Evolutionary conservation across 345 rosid species (phyloP).

Genomic region (Corchorus olitorius): DNA sequence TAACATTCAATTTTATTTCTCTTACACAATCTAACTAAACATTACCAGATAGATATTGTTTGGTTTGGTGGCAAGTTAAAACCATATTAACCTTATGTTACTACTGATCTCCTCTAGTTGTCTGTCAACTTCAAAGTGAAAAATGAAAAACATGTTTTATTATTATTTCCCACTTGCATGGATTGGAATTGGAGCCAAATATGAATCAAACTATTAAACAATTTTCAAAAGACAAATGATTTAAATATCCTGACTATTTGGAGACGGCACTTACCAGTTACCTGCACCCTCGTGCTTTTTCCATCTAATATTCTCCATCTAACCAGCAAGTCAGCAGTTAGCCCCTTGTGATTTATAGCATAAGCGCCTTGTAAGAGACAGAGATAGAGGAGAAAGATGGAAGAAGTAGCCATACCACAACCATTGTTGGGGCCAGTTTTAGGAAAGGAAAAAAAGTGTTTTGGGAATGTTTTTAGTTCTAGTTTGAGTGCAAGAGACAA

Average conservation of each 20-base stretch:
- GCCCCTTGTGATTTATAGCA: background rate
- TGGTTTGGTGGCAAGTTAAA: too few relatives aligned
- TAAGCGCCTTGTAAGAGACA: background rate
- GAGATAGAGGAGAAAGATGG: background rate
- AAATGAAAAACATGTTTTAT: too few relatives aligned
- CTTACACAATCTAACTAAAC: too few relatives aligned
- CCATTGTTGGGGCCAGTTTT: conserved; percentile 11
- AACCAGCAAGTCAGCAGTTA: background rate
- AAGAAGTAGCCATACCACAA: conserved; percentile 15
- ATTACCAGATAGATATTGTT: too few relatives aligned
- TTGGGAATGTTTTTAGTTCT: conserved; percentile 12
- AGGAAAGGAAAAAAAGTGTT: conserved; percentile 19
- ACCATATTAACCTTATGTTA: too few relatives aligned
- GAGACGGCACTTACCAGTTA: conserved; percentile 7
- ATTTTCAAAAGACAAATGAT: too few relatives aligned
- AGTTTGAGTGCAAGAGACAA: conserved; percentile 30
- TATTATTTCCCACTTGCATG: too few relatives aligned
- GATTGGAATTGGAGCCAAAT: too few relatives aligned
- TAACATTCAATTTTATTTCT: too few relatives aligned
- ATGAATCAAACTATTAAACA: too few relatives aligned
- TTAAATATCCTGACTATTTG: background rate
- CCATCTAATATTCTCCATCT: conserved; percentile 32
- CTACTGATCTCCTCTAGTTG: too few relatives aligned
- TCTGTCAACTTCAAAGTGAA: too few relatives aligned
- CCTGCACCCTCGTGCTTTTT: conserved; percentile 21